These are phyloP conservation scores for Xanthoparmelia taractica DNA, from an alignment of 495 filamentous ascomycete species.

Conservation along the genomic window DNA sequence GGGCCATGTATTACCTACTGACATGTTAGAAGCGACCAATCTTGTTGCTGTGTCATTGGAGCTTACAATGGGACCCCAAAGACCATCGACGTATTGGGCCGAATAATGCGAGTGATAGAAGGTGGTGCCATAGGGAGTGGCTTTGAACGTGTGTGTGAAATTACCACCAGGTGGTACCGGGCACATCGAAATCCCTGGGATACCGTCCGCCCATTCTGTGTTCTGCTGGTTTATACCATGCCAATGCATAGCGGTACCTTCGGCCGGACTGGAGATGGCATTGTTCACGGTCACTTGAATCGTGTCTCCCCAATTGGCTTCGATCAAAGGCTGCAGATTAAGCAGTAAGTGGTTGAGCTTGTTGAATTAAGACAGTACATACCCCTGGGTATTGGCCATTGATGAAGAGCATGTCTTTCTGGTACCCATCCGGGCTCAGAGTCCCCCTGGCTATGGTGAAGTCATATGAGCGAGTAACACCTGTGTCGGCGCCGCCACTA, in stretches of 20 bases:
- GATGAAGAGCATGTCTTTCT: conserved; percentile 35
- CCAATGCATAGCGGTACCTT: conserved; percentile 43
- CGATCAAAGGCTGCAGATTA: conserved; percentile 42
- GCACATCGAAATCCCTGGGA: conserved; percentile 42
- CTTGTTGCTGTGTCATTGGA: neutral
- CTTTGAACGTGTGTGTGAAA: conserved; percentile 35
- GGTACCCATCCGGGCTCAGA: conserved; percentile 43
- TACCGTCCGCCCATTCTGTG: conserved; percentile 40
- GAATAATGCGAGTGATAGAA: conserved; percentile 47
- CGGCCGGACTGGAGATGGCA: conserved; percentile 29
- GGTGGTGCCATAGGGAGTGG: conserved; percentile 37
- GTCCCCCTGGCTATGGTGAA: conserved; percentile 32
- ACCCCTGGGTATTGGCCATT: conserved; percentile 30
- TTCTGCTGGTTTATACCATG: conserved; percentile 41
- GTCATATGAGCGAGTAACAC: conserved; percentile 32
- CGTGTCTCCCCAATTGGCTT: conserved; percentile 54
- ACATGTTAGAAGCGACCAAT: neutral
- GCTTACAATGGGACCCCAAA: conserved; percentile 49
- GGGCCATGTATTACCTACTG: conserved; percentile 43
- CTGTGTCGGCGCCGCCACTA: conserved; percentile 29
- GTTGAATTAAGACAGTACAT: neutral
- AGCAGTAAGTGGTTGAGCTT: neutral
- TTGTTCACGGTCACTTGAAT: conserved; percentile 53
- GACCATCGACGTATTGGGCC: conserved; percentile 39
- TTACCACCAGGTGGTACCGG: conserved; percentile 41